Evolutionary conservation across 1,284 basidiomycete genomes (phyloP), one percentile per base, ranked within the genome.

Genomic region (Austroboletus niveus): DNA sequence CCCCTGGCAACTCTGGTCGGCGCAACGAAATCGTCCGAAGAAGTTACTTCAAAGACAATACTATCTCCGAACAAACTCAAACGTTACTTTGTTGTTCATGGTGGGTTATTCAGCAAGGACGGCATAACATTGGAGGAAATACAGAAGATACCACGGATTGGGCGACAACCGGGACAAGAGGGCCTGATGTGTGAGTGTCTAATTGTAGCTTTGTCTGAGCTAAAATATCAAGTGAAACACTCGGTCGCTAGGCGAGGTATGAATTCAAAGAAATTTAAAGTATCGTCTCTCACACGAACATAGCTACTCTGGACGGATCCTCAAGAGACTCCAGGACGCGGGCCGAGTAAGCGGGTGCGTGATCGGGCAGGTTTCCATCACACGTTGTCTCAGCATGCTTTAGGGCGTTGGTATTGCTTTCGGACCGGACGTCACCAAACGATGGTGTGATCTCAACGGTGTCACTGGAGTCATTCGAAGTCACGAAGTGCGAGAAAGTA

Each of bases 401-500:
- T 59, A 91, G 89, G 96, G 96, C 56, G 94, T 98, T 47, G 96
- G 97, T 17, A 87, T 97, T 57, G 86, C 91, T 9, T 99, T 99
- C 70, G 96, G 96, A 15, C 96, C 96, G 1, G 95, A 98, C 68
- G 87, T 95, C 20, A 95, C 92, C 3, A 79, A 79, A 62, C 75
- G 82, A 49, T 97, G 94, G 94, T 98, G 94, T 69, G 82, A 87
- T 53, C 75, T 88, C 34, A 98, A 97, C 69, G 81, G 86, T 39
- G 79, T 98, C 44, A 89, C 92, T 30, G 92, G 92, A 5, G 81
- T 99, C 47, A 87, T 99, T 61, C 88, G 97, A 48, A 94, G 92
- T 60, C 97, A 99, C 71, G 97, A 99, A 81, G 96, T 99, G 42
- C 85, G 97, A 52, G 92, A 96, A 78, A 87, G 89, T 87, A 60